These are phyloP conservation scores for Elsinoe ampelina DNA, from an alignment of 2,329 filamentous ascomycete genomes.

Conservation along the genomic window DNA sequence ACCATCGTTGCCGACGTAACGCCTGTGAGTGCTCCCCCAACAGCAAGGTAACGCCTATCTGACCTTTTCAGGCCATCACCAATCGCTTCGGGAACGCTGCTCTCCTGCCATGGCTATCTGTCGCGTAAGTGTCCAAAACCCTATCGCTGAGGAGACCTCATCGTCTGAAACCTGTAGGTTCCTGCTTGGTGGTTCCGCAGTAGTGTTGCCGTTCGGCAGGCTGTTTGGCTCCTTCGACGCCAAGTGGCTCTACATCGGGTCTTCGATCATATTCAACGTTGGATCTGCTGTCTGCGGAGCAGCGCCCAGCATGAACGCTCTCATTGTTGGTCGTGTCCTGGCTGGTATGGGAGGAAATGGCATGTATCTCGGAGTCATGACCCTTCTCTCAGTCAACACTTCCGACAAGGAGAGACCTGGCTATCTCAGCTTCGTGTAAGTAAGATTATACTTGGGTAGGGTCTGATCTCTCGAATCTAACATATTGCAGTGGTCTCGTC, in stretches of 20 bases:
- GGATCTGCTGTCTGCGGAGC: conserved; percentile 26
- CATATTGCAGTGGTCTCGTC: conserved; percentile 18
- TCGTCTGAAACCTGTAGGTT: background rate
- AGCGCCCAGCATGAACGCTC: conserved; percentile 22
- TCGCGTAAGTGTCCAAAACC: background rate
- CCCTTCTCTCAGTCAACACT: conserved; percentile 17
- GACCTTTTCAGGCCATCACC: background rate
- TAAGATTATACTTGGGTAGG: background rate
- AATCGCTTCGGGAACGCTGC: background rate
- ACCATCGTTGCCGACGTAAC: conserved; percentile 2
- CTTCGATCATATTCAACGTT: conserved; percentile 22
- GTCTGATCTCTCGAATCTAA: conserved; percentile 9
- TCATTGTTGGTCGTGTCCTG: conserved; percentile 26
- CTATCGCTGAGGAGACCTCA: background rate
- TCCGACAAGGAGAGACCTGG: conserved; percentile 17
- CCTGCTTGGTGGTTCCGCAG: background rate
- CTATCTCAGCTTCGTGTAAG: conserved; percentile 12
- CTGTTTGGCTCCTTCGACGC: conserved; percentile 23
- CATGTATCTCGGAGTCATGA: conserved; percentile 24
- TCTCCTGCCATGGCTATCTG: background rate
- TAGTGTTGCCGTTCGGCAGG: conserved; percentile 18
- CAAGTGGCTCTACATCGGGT: conserved; percentile 23
- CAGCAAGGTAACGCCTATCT: too few relatives aligned
- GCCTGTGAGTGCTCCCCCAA: too few relatives aligned
- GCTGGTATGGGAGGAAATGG: conserved; percentile 26